phyloP scores from a whole-genome alignment of 1,284 basidiomycete species.

The Ustilago trichophora region DNA sequence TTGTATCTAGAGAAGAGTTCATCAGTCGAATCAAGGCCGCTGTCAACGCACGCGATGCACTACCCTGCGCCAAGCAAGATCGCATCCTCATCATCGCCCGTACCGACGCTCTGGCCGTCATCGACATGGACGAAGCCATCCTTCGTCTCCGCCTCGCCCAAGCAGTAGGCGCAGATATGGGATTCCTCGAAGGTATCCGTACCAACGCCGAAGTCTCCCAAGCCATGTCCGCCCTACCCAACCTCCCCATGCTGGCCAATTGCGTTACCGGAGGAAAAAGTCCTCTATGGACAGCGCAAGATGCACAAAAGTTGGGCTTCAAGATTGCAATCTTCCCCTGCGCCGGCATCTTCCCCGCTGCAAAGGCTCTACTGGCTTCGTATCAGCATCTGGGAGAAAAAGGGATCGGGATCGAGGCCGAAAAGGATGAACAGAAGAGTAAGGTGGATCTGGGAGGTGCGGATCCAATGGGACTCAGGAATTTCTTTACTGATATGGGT shows the following conservation, averaged over 20 bases:
- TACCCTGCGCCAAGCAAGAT: slow-evolving; percentile 76
- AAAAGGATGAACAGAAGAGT: not conserved
- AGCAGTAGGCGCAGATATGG: slow-evolving; percentile 80
- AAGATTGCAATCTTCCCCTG: slow-evolving; percentile 48
- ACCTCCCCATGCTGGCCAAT: slow-evolving; percentile 38
- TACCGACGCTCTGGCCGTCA: slow-evolving; percentile 81
- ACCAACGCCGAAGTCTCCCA: slow-evolving; percentile 74
- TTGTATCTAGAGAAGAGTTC: slow-evolving; percentile 80
- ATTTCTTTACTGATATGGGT: slow-evolving; percentile 48
- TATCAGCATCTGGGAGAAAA: slow-evolving; percentile 65
- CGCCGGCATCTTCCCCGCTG: slow-evolving; percentile 43
- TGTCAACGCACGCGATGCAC: slow-evolving; percentile 53
- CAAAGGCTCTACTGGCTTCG: slow-evolving; percentile 21
- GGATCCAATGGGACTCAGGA: slow-evolving; percentile 27
- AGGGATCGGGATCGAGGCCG: slow-evolving; percentile 38
- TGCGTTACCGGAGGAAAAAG: slow-evolving; percentile 42
- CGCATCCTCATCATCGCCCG: slow-evolving; percentile 80
- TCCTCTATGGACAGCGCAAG: slow-evolving; percentile 30
- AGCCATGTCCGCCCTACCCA: slow-evolving; percentile 73
- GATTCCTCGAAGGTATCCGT: slow-evolving; percentile 77
- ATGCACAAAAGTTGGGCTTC: slow-evolving; percentile 28
- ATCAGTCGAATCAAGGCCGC: slow-evolving; percentile 79
- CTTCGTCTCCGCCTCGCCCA: slow-evolving; percentile 76
- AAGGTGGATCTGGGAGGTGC: slow-evolving; percentile 31
- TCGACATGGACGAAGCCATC: slow-evolving; percentile 82